Percentiles rank a stretch among this genome's conserved stretches.
phyloP scores from a whole-genome alignment of 768 basidiomycete species.

The Boletus sp. region DNA sequence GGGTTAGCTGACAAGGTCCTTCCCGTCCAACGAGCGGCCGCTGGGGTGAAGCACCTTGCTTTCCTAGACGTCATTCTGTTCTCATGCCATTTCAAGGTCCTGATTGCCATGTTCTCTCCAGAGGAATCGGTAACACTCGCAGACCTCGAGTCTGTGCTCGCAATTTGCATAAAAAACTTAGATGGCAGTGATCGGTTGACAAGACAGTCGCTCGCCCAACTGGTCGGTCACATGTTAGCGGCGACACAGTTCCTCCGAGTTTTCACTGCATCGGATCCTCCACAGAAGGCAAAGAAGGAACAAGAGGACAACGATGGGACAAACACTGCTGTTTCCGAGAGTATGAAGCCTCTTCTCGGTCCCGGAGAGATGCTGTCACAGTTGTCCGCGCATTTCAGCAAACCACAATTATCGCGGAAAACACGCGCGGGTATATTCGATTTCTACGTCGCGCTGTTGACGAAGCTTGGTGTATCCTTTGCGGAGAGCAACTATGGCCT shows the following conservation, averaged over 20 bases:
- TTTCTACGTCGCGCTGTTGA: slow-evolving; percentile 78
- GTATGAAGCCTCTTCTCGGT: slow-evolving; percentile 66
- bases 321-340: slow-evolving; percentile 46
- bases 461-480: slow-evolving; percentile 69
- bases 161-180: slow-evolving; percentile 65
- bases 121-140: slow-evolving; percentile 53
- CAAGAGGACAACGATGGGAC: slow-evolving; percentile 59
- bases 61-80: not conserved
- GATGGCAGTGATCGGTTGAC: slow-evolving; percentile 85
- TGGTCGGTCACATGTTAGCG: slow-evolving; percentile 82
- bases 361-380: slow-evolving; percentile 80
- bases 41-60: slow-evolving; percentile 52
- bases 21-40: slow-evolving; percentile 80
- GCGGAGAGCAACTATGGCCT: slow-evolving; percentile 82
- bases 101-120: slow-evolving; percentile 57
- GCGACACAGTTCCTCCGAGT: slow-evolving; percentile 73
- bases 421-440: slow-evolving; percentile 86
- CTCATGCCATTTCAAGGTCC: slow-evolving; percentile 39
- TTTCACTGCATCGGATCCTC: slow-evolving; percentile 42
- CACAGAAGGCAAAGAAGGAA: slow-evolving; percentile 63
- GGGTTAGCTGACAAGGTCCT: slow-evolving; percentile 80
- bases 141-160: slow-evolving; percentile 78
- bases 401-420: slow-evolving; percentile 61
- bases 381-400: slow-evolving; percentile 81
- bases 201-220: slow-evolving; percentile 71